Evolutionary conservation across 108 stramenopile species (phyloP), one percentile per base, ranked within the genome.

Genomic region (Cyclotella choctawhatcheeana): DNA sequence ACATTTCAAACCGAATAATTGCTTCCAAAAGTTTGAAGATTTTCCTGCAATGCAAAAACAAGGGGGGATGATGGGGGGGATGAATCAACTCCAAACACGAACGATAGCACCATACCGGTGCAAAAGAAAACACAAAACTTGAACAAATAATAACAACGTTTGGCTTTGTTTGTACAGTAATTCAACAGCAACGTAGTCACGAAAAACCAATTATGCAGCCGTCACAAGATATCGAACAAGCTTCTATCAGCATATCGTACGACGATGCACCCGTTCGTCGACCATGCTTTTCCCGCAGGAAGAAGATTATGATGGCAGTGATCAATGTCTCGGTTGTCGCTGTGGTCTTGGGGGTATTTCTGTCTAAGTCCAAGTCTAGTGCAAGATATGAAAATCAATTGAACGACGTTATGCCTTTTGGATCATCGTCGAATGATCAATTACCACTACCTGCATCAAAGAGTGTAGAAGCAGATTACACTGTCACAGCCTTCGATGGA

Each of bases 261-360:
- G 52, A 72, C 2, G 61, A 53, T 12, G 27, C 55, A 29, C 62
- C 71, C 3, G 13, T 44, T 14, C 51, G 44, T 44, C 35, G 59
- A 45, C 44, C 69, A 30, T 60, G 61, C 26, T 64, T 64, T 16
- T 63, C 51, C n/a, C 61, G 62, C 44, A 61, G 43, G 37, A 64
- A 53, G 53, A 72, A 72, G 52, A 30, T 43, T 0, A 26, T 58
- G 37, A 48, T 62, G n/a, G 71, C 59, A 24, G 61, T 43, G 12
- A 44, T 52, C 51, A 43, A 48, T 52, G 50, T 72, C 5, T 25
- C 44, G 33, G 30, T 71, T 29, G 71, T 54, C 40, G 71, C 62
- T n/a, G 45, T 64, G 44, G 43, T 55, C 47, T 50, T 51, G 44
- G 69, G 69, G 24, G 59, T 71, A 22, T 58, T 43, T 20, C 31